Conservation (phyloP, 371 early-diverging fungal genomes). For the Lichtheimia ornata region DNA sequence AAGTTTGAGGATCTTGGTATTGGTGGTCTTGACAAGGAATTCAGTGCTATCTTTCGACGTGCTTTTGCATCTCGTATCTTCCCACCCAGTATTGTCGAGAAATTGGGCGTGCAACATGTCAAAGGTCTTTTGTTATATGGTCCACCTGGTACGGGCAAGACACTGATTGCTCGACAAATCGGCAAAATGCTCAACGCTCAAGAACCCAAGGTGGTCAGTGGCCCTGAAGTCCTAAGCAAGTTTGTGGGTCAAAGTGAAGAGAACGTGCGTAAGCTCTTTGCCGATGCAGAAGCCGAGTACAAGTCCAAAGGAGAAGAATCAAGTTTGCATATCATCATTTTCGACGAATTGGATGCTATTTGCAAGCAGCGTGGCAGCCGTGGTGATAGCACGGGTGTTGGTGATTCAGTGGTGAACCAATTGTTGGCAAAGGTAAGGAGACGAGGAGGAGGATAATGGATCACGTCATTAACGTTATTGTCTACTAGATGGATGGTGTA, state of each 20-base stretch:
- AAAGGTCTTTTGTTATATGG: slow-evolving; percentile 83
- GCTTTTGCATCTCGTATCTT: slow-evolving; percentile 99
- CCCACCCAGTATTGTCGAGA: slow-evolving; percentile 94
- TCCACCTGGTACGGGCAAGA: slow-evolving; percentile 99
- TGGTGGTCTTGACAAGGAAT: slow-evolving; percentile 98
- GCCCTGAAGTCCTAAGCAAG: slow-evolving; percentile 98
- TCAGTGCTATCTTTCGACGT: slow-evolving; percentile 97
- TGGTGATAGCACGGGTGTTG: slow-evolving; percentile 94
- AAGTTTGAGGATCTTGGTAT: slow-evolving; percentile 99
- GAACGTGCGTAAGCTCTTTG: slow-evolving; percentile 98
- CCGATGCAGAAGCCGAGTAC: slow-evolving; percentile 97
- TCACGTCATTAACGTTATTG: not conserved
- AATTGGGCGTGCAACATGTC: slow-evolving; percentile 97
- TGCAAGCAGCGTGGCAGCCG: slow-evolving; percentile 98
- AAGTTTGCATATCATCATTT: slow-evolving; percentile 97
- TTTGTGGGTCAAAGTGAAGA: slow-evolving; percentile 99
- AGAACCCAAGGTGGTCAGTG: slow-evolving; percentile 98
- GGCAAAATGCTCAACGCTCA: slow-evolving; percentile 97
- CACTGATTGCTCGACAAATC: slow-evolving; percentile 99
- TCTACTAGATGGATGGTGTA: slow-evolving; percentile 94
- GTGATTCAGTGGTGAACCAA: slow-evolving; percentile 99
- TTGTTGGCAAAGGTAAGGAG: slow-evolving; percentile 86
- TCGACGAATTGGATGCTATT: slow-evolving; percentile 99
- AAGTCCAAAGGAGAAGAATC: slow-evolving; percentile 94
- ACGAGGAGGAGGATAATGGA: not conserved